Conservation (phyloP, 768 basidiomycete genomes). For the Lactifluus pinguis region DNA sequence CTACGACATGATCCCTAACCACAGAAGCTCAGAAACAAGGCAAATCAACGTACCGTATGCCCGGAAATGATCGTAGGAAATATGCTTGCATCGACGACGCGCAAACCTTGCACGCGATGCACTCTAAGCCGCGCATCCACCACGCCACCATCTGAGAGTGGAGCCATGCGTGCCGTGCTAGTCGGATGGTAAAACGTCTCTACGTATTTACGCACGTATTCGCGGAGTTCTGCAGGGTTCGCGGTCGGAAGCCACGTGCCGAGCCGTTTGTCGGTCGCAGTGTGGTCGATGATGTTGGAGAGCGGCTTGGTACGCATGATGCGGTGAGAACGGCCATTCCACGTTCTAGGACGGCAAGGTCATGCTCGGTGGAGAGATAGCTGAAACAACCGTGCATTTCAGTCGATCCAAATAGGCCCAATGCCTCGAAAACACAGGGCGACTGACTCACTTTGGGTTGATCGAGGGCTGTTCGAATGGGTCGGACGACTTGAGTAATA, state of each 20-base stretch:
- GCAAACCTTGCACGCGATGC: slow-evolving; percentile 33
- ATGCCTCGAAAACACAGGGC: background rate
- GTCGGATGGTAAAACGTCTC: slow-evolving; percentile 39
- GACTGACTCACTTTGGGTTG: slow-evolving; percentile 36
- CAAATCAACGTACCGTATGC: slow-evolving; percentile 33
- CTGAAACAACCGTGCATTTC: slow-evolving; percentile 23
- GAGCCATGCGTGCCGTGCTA: slow-evolving; percentile 35
- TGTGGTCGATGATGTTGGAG: slow-evolving; percentile 28
- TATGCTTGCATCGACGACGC: slow-evolving; percentile 40
- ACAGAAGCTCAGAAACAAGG: background rate
- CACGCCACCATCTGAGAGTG: slow-evolving; percentile 30
- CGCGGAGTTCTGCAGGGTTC: slow-evolving; percentile 29
- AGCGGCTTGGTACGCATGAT: slow-evolving; percentile 34
- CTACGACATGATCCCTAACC: background rate
- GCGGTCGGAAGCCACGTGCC: slow-evolving; percentile 31
- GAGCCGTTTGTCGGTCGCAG: slow-evolving; percentile 24
- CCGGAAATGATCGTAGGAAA: slow-evolving; percentile 36
- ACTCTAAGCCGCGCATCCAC: slow-evolving; percentile 37
- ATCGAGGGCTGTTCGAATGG: slow-evolving; percentile 36
- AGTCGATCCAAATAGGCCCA: slow-evolving; percentile 2
- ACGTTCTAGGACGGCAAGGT: slow-evolving; percentile 33
- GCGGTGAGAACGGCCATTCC: slow-evolving; percentile 32
- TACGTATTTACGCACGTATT: slow-evolving; percentile 27
- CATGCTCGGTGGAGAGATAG: slow-evolving; percentile 35
- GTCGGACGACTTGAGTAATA: slow-evolving; percentile 33